Percentiles rank a stretch among this genome's conserved stretches.
phyloP scores from a whole-genome alignment of 805 yeast genomes.

The Zygosaccharomyces lentus region DNA sequence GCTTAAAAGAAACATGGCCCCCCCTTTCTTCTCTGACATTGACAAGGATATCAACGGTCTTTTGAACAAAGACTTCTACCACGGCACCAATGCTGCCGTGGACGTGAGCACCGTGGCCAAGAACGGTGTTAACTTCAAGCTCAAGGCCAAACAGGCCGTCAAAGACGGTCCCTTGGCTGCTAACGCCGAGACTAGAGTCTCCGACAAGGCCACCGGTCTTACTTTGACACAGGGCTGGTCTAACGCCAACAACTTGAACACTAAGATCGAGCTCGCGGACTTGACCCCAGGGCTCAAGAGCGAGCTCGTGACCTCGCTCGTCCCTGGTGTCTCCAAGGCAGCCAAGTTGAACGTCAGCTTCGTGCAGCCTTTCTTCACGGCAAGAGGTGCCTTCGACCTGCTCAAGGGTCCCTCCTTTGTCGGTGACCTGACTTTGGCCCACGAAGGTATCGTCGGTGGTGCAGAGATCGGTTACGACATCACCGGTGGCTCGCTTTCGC shows the following conservation, averaged over 20 bases:
- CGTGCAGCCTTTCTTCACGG: conserved; percentile 88
- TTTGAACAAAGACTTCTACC: conserved; percentile 89
- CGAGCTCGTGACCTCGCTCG: conserved; percentile 80
- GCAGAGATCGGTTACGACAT: conserved; percentile 97
- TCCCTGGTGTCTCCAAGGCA: conserved; percentile 80
- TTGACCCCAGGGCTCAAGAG: conserved; percentile 94
- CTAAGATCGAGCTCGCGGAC: conserved; percentile 90
- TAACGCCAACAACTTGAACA: conserved; percentile 84
- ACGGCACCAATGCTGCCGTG: conserved; percentile 77
- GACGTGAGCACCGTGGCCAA: conserved; percentile 92
- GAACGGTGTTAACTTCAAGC: conserved; percentile 91
- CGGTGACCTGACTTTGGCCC: conserved; percentile 92
- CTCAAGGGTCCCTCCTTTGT: conserved; percentile 93
- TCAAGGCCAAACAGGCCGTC: conserved; percentile 81
- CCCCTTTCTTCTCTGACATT: conserved; percentile 90
- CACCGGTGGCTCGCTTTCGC: conserved; percentile 84
- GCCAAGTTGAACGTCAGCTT: conserved; percentile 88
- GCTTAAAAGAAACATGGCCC: conserved; percentile 50
- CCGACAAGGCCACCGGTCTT: conserved; percentile 89
- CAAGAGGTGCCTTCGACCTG: conserved; percentile 91
- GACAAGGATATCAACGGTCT: conserved; percentile 89
- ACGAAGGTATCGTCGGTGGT: conserved; percentile 95
- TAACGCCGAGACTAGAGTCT: conserved; percentile 83
- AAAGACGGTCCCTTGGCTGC: conserved; percentile 82
- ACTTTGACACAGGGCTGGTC: conserved; percentile 98